These are phyloP conservation scores for Tylopilus plumbeoviolaceoides DNA, from an alignment of 768 basidiomycete species.

Conservation along the genomic window DNA sequence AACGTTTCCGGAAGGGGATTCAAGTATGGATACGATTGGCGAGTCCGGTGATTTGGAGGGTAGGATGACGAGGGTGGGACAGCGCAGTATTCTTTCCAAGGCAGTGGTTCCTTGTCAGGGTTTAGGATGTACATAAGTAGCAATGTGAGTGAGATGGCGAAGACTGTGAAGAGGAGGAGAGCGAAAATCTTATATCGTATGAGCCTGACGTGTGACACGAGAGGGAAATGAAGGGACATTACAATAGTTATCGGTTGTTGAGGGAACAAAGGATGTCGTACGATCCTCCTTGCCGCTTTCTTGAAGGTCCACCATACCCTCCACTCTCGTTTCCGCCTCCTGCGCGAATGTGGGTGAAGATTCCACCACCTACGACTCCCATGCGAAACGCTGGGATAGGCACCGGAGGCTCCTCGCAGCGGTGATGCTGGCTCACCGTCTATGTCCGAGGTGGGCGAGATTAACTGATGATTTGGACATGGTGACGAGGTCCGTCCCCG, in stretches of 20 bases:
- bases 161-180: conserved; percentile 70
- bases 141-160: conserved; percentile 81
- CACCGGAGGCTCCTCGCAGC: conserved; percentile 30
- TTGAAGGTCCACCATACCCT: conserved; percentile 47
- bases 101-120: conserved; percentile 91
- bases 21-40: conserved; percentile 37
- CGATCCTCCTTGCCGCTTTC: conserved; percentile 49
- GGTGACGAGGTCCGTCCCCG: conserved; percentile 57
- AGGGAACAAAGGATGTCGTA: conserved; percentile 75
- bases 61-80: conserved; percentile 49
- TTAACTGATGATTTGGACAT: conserved; percentile 44
- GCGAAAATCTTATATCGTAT: conserved; percentile 52
- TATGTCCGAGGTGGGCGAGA: conserved; percentile 55
- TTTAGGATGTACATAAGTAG: conserved; percentile 90
- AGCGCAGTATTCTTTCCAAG: conserved; percentile 92
- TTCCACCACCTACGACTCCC: conserved; percentile 58
- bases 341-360: conserved; percentile 34
- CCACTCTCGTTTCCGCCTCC: conserved; percentile 50
- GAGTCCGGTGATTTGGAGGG: conserved; percentile 40
- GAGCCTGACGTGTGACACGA: conserved; percentile 12
- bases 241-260: conserved; percentile 80
- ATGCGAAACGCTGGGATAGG: conserved; percentile 40
- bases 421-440: conserved; percentile 58
- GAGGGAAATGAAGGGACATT: conserved; percentile 27
- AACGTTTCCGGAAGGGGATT: conserved; percentile 26